Conservation (phyloP, 1,284 basidiomycete genomes). For the Ustilago cynodontis region DNA sequence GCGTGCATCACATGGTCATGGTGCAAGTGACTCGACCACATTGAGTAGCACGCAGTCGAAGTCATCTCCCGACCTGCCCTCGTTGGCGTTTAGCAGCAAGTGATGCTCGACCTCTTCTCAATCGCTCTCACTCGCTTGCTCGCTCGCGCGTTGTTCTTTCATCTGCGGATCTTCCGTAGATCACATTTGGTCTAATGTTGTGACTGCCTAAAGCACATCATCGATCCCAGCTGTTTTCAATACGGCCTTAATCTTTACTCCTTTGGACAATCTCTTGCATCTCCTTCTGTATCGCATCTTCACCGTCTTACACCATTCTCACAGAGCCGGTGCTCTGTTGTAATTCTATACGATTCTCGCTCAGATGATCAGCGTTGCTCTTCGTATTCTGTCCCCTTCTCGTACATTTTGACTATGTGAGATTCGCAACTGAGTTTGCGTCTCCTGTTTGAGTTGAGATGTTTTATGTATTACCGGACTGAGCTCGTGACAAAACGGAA, state of each 20-base stretch:
- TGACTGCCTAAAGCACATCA: not conserved
- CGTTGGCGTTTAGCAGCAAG: constrained; percentile 10
- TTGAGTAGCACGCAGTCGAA: constrained; percentile 15
- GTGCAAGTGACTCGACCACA: not conserved
- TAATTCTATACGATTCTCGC: constrained; percentile 28
- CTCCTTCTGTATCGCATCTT: not conserved
- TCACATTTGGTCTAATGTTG: no score
- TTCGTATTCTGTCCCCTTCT: no score
- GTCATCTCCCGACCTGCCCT: constrained; percentile 38
- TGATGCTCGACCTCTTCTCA: not conserved
- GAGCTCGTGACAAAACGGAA: not conserved
- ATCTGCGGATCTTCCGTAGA: not conserved
- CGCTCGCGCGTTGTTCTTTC: not conserved
- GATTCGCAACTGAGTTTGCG: not conserved
- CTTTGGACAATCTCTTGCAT: constrained; percentile 6
- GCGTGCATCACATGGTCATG: not conserved
- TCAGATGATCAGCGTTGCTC: not conserved
- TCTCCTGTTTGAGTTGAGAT: not conserved
- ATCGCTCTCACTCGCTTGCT: no score
- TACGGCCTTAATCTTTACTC: no score
- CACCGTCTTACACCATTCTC: not conserved
- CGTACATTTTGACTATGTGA: no score
- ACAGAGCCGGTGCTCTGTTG: constrained; percentile 42
- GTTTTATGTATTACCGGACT: not conserved
- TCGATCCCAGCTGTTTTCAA: not conserved